Evolutionary conservation across 495 filamentous ascomycete genomes (phyloP), one percentile per base, ranked within the genome.

Genomic region (Talaromyces adpressus): DNA sequence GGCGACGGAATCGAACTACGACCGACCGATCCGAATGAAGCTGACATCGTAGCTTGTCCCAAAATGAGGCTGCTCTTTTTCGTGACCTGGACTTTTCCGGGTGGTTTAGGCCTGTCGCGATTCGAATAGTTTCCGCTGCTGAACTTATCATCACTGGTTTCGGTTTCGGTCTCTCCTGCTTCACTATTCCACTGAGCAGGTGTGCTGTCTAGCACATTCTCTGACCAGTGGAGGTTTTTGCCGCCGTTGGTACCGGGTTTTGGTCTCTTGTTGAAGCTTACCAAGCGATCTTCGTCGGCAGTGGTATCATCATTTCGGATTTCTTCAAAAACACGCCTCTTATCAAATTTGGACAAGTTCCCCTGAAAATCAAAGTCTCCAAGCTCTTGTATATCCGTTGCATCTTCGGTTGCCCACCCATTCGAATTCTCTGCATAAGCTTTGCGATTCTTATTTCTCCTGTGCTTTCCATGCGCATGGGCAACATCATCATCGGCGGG

Each of bases 401-500:
- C 92, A 73, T 97, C 93, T 71, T 96, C 94, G 0, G 93, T 97
- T 45, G 91, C 92, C 94, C 94, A 98, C 12, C 92, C 94, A 75
- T 89, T 96, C 20, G 90, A 83, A 65, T 88, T 81, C 23, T 84
- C 83, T 11, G 79, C 77, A 27, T 81, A 80, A 58, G 78, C 72
- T 32, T 79, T 77, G 34, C 79, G 82, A 63, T 80, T 78, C 68
- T 76, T 82, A 71, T 81, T 83, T 82, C 70, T 87, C 71, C 67
- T 81, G 75, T 72, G 81, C 75, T 74, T 69, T 64, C 65, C 61
- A 68, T 66, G 52, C 39, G 68, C 63, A 71, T 71, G 62, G n/a
- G 57, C 64, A 47, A 62, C 59, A 34, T 59, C 11, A 8, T 64
- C 62, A 36, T 39, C 67, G 61, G 30, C 22, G 51, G 61, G 61